Evolutionary conservation across 2,329 filamentous ascomycete species (phyloP).

Genomic region (Talaromyces funiculosus): DNA sequence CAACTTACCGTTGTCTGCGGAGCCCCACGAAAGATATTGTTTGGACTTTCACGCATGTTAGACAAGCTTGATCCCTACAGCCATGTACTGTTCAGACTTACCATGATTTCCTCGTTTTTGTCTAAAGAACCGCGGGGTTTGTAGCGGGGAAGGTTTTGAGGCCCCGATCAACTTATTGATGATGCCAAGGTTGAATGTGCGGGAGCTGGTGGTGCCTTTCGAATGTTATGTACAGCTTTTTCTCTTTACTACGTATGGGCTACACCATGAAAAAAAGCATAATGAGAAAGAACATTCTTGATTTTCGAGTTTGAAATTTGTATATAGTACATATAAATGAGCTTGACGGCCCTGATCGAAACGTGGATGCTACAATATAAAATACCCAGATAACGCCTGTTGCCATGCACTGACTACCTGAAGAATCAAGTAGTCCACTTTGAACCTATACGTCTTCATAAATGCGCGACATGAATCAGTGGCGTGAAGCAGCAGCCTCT

Average conservation of each 20-base stretch:
- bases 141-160: neutral
- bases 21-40: constrained; percentile 93
- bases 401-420: constrained; percentile 5
- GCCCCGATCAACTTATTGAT: neutral
- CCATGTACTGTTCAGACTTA: constrained; percentile 10
- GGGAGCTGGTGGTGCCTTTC: neutral
- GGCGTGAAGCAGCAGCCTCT: neutral
- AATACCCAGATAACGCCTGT: constrained; percentile 4
- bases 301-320: neutral
- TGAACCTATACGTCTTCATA: neutral
- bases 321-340: constrained; percentile 5
- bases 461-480: neutral
- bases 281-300: neutral
- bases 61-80: constrained; percentile 3
- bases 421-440: neutral
- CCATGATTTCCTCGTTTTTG: constrained; percentile 19
- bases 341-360: neutral
- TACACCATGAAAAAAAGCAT: neutral
- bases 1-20: constrained; percentile 71
- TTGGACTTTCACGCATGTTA: constrained; percentile 63
- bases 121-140: neutral
- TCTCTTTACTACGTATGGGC: neutral
- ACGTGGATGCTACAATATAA: constrained; percentile 3
- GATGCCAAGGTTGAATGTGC: constrained; percentile 12
- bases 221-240: neutral